Base-by-base conservation (phyloP, 306 rosid species). In the Inga laurina region DNA sequence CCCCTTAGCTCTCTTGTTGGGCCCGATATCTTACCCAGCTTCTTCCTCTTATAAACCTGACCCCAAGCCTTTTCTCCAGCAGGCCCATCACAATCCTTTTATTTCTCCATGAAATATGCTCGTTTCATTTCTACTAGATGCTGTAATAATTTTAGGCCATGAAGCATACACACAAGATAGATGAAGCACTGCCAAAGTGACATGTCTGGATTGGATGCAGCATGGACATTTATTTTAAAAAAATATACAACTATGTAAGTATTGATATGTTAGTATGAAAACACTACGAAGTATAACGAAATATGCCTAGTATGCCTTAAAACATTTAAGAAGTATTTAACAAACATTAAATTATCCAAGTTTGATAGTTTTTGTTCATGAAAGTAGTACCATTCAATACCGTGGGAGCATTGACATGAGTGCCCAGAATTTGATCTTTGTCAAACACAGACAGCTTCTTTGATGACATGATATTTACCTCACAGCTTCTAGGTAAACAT, bases 401-500 rank as follows among this genome's bases (percentile, higher is more conserved):
- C 52, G 52, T 34, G 3, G 27, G 37, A 72, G 54, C 24, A 19
- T 74, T 11, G 46, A 52, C 66, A 74, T 14, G 2, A 74, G 6
- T 46, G 84, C 67, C 56, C 35, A 43, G 84, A 59, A 51, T 32
- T 45, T 65, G 76, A 52, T 84, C 72, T 68, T 49, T 52, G 72
- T 84, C 24, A 3, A 44, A 72, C 61, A 24, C 39, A 46, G 37
- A 51, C 57, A 34, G 35, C 49, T 79, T 69, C 45, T 79, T 43
- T 75, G 43, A 45, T 67, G 74, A 75, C 46, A 59, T 15, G 32
- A 45, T 68, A 52, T 11, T 44, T 57, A 64, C 22, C 76, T 80
- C 54, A 65, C 51, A 35, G 62, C 74, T 71, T 70, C 79, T 79
- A 65, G 57, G 69, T 75, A 71, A 70, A 72, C 66, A 75, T 41